Base-by-base conservation (phyloP, 345 rosid species). In the Mercurialis annua region DNA sequence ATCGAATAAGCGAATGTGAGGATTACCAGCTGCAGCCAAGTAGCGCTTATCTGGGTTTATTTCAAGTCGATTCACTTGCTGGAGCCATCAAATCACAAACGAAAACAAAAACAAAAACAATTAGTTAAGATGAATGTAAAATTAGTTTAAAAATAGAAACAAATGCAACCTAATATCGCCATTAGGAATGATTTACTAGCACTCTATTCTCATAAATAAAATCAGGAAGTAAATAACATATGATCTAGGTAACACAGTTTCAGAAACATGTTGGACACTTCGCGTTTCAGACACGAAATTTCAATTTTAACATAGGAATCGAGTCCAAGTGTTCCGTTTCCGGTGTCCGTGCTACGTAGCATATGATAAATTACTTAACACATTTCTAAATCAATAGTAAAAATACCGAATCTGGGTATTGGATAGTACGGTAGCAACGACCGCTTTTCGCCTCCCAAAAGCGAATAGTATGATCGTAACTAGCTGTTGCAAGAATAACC, bases 381-480 rank as follows among this genome's bases (percentile, higher is more conserved):
- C 40, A 34, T 9, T 9, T 34, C 40, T 34, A 34, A 34, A 34
- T 34, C 5, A 34, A 34, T 34, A 34, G 57, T 26, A 56, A 53
- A 70, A 55, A 30, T 69, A 92, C 99, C 68, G 96, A 84, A 67
- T 91, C 97, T 12, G 96, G 96, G 82, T 87, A 89, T 65, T 89
- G 99, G 67, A 89, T 87, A 18, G 96, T 89, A 24, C 93, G 91
- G 77, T 91, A 89, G 79, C 98, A 94, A 23, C 96, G 92, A 36
- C 95, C 96, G 46, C 95, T 89, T 70, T 89, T 88, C 14, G 98
- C 98, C 80, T 94, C 98, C 97, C 98, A 89, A 73, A 91, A 94
- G 65, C 85, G 84, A 64, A 94, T 91, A 16, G 90, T 86, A 54
- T 87, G 95, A 79, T 91, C 99, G 71, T 91, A 94, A 82, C 97